Evolutionary conservation across 2,329 filamentous ascomycete species (phyloP).

Genomic region (Calycina herbarum): DNA sequence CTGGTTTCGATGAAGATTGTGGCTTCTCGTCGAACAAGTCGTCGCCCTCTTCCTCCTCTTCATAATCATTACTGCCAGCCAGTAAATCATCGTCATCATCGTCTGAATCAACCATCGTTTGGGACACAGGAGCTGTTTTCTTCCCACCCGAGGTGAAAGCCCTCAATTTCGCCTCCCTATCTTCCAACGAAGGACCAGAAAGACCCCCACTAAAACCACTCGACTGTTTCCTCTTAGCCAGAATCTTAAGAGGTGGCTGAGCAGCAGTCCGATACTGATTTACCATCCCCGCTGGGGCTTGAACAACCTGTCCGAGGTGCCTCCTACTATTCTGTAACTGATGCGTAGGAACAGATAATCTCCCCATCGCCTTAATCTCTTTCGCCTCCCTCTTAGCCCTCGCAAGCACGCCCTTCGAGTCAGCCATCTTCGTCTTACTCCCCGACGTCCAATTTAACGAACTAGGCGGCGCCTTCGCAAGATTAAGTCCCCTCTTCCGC

Average conservation of each 20-base stretch:
- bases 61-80: neutral
- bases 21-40: slow-evolving; percentile 30
- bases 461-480: slow-evolving; percentile 37
- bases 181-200: slow-evolving; percentile 35
- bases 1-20: neutral
- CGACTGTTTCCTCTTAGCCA: slow-evolving; percentile 36
- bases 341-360: slow-evolving; percentile 45
- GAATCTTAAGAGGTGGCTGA: slow-evolving; percentile 37
- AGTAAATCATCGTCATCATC: slow-evolving; percentile 23
- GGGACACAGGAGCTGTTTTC: neutral
- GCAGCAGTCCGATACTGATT: slow-evolving; percentile 50
- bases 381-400: slow-evolving; percentile 57
- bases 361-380: slow-evolving; percentile 51
- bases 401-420: slow-evolving; percentile 54
- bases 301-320: slow-evolving; percentile 40
- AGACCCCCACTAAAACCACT: slow-evolving; percentile 20
- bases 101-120: slow-evolving; percentile 28
- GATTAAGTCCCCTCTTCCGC: slow-evolving; percentile 28
- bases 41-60: slow-evolving; percentile 19
- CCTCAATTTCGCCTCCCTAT: slow-evolving; percentile 39
- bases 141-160: slow-evolving; percentile 27
- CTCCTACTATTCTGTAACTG: slow-evolving; percentile 35
- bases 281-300: slow-evolving; percentile 55
- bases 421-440: slow-evolving; percentile 52
- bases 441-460: slow-evolving; percentile 48